Base-by-base conservation (phyloP, 1,284 basidiomycete genomes). In the Ganoderma lingzhi region DNA sequence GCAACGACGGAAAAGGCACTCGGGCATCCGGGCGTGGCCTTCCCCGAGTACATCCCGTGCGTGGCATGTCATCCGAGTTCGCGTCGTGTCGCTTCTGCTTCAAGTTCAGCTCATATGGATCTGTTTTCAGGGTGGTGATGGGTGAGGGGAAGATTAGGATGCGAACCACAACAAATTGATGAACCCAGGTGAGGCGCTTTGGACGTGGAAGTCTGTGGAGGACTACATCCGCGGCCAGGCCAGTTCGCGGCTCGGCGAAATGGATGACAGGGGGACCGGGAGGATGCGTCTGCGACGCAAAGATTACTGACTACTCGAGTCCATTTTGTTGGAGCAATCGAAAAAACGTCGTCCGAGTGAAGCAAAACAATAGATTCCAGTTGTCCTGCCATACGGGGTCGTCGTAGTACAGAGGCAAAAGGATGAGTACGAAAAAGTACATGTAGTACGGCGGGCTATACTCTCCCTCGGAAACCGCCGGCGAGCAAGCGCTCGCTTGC, bases 131-230 rank as follows among this genome's bases (percentile, higher is more conserved):
- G 44, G 62, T 78, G 12, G 53, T 76, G 39, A 73, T 77, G 62
- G 78, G 71, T 2, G 75, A 78, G 62, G 77, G 77, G 32, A 75
- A 76, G 62, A 44, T 75, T 72, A 75, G 28, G 44, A 37, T 6
- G 61, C 69, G 44, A 79, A 79, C 65, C 61, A 65, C 23, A 77
- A 80, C 66, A 77, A 79, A 63, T 66, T 78, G 37, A 69, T 80
- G 35, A 78, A 80, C 66, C 79, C 79, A 1, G 69, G 67, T 2
- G 62, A 74, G 65, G 67, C 67, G 23, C 44, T 73, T 2, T 79
- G 77, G 78, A 77, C 76, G 67, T 80, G 78, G 78, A 75, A 70
- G 60, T 73, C 76, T 6, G 66, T 78, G 3, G 74, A 77, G 63
- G 75, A 77, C 28, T 68, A 72, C 30, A 59, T 75, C 2, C 62